phyloP scores from a whole-genome alignment of 176 grass and related monocot genomes.

The Eragrostis nindensis region DNA sequence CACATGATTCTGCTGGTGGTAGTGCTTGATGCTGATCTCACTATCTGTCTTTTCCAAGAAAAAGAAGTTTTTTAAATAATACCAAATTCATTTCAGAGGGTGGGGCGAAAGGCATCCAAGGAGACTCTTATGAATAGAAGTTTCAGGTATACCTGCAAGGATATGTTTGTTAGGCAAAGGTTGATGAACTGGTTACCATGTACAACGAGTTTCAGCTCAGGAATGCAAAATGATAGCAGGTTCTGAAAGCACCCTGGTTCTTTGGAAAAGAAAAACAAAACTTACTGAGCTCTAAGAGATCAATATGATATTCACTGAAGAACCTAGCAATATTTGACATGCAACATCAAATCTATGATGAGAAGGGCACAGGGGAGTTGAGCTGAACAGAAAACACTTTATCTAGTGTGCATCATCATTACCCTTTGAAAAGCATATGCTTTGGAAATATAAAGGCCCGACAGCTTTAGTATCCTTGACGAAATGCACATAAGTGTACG shows the following conservation, averaged over 20 bases:
- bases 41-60: conserved; percentile 39
- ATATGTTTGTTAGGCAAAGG: conserved; percentile 55
- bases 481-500: conserved; percentile 44
- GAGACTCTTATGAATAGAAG: conserved; percentile 31
- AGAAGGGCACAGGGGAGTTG: conserved; percentile 6
- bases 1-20: conserved; percentile 33
- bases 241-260: not conserved
- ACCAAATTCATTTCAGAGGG: conserved; percentile 39
- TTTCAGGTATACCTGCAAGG: conserved; percentile 43
- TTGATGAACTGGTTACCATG: conserved; percentile 1
- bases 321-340: not conserved
- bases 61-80: conserved; percentile 34
- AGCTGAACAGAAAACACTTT: conserved; percentile 40
- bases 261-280: not conserved
- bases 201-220: conserved; percentile 16
- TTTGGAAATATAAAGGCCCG: conserved; percentile 29
- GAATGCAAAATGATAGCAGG: conserved; percentile 12
- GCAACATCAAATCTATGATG: conserved; percentile 17
- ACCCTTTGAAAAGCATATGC: conserved; percentile 50
- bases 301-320: not conserved
- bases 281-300: not conserved
- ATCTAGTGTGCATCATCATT: conserved; percentile 62
- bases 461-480: conserved; percentile 50
- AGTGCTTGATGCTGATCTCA: conserved; percentile 50
- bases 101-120: conserved; percentile 43